phyloP scores from a whole-genome alignment of 2,329 filamentous ascomycete species.

The Curvularia spicifera region DNA sequence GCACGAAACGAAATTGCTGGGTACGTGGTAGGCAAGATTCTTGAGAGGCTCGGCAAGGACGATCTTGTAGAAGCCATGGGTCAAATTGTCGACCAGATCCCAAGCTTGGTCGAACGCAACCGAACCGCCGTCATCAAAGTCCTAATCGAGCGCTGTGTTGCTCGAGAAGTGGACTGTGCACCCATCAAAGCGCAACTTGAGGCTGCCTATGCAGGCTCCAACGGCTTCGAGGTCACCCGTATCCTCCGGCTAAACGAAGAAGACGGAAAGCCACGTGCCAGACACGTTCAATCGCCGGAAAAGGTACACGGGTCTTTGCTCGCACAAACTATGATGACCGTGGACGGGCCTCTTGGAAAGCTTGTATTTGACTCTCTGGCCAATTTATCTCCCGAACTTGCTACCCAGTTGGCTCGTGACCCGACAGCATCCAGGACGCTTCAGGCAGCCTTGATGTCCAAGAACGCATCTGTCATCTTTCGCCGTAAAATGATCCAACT shows the following conservation, averaged over 20 bases:
- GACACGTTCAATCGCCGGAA: constrained; percentile 49
- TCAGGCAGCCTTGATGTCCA: constrained; percentile 66
- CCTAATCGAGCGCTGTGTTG: constrained; percentile 80
- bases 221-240: constrained; percentile 62
- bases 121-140: constrained; percentile 80
- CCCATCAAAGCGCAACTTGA: constrained; percentile 64
- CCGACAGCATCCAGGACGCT: constrained; percentile 65
- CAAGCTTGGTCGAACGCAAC: constrained; percentile 73
- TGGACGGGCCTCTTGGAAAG: constrained; percentile 71
- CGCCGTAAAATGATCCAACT: constrained; percentile 68
- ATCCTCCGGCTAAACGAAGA: constrained; percentile 65
- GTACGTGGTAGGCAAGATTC: constrained; percentile 82
- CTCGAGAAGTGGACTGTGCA: constrained; percentile 66
- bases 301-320: constrained; percentile 85
- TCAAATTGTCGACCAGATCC: constrained; percentile 74
- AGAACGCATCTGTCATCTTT: constrained; percentile 62
- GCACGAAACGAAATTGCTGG: constrained; percentile 89
- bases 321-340: constrained; percentile 77
- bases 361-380: constrained; percentile 69
- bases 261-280: constrained; percentile 41
- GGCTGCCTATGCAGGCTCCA: constrained; percentile 59
- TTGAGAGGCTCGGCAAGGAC: constrained; percentile 85
- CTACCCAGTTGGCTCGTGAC: constrained; percentile 70
- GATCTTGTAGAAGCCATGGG: constrained; percentile 77
- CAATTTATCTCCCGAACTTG: constrained; percentile 58